Evolutionary conservation across 2,329 filamentous ascomycete genomes (phyloP).

Genomic region (Claviceps sp.): DNA sequence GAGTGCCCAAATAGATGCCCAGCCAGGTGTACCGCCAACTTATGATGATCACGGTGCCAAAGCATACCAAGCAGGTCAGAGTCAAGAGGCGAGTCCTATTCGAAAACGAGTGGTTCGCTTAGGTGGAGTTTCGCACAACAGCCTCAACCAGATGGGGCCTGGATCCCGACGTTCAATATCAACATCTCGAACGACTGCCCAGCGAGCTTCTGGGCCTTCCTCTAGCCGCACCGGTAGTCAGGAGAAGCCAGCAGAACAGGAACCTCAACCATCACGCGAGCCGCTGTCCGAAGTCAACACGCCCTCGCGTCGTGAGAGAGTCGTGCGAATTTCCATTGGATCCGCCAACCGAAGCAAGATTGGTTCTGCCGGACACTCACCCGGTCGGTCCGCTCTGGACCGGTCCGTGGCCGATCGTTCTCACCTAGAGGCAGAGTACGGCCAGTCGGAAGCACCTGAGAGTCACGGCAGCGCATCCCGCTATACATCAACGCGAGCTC

Average conservation of each 20-base stretch:
- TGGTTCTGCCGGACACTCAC: constrained; percentile 23
- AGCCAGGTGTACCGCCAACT: constrained; percentile 20
- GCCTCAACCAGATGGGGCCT: constrained; percentile 25
- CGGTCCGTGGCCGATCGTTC: constrained; percentile 22
- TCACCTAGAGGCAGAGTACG: constrained; percentile 29
- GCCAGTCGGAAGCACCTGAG: constrained; percentile 33
- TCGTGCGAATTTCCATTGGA: constrained; percentile 40
- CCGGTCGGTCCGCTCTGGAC: constrained; percentile 21
- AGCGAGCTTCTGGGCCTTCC: constrained; percentile 16
- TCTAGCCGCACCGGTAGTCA: constrained; percentile 26
- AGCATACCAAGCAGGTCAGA: constrained; percentile 11
- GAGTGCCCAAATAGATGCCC: constrained; percentile 29
- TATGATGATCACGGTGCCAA: constrained; percentile 10
- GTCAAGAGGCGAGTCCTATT: constrained; percentile 37
- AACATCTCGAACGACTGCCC: constrained; percentile 23
- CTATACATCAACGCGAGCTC: constrained; percentile 35
- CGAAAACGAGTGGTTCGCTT: constrained; percentile 45
- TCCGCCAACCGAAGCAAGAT: constrained; percentile 30
- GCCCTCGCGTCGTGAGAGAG: constrained; percentile 35
- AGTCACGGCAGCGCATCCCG: constrained; percentile 42
- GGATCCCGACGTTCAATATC: constrained; percentile 38
- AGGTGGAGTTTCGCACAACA: constrained; percentile 36
- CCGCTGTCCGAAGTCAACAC: constrained; percentile 35
- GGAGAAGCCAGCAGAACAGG: constrained; percentile 29
- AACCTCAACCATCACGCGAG: constrained; percentile 19